Percentiles rank a stretch among this genome's conserved stretches.
phyloP scores from a whole-genome alignment of 2,329 filamentous ascomycete genomes.

The Mollisia scopiformis region DNA sequence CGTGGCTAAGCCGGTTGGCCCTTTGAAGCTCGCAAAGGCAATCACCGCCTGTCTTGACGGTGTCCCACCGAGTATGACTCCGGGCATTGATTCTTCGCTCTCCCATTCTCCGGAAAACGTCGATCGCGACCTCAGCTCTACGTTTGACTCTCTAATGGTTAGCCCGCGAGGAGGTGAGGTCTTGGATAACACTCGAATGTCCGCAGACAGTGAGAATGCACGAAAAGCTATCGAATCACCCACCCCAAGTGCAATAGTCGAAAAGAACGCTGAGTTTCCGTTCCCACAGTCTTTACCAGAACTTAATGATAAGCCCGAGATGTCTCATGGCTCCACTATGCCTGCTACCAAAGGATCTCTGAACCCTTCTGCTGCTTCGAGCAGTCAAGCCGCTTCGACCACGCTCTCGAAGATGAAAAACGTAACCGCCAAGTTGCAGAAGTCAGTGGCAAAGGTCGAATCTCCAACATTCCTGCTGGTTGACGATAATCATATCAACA shows the following conservation, averaged over 20 bases:
- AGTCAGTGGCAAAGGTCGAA: not conserved
- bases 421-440: not conserved
- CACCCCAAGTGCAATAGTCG: slow-evolving; percentile 30
- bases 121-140: slow-evolving; percentile 30
- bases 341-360: not conserved
- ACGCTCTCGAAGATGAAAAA: not conserved
- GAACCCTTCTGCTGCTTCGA: not conserved
- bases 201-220: slow-evolving; percentile 35
- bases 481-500: slow-evolving; percentile 47
- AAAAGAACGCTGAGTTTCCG: slow-evolving; percentile 34
- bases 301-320: slow-evolving; percentile 3
- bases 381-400: not conserved
- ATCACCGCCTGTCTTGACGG: slow-evolving; percentile 32
- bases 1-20: slow-evolving; percentile 36
- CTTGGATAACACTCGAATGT: slow-evolving; percentile 37
- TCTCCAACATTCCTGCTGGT: slow-evolving; percentile 39
- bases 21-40: slow-evolving; percentile 36
- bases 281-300: slow-evolving; percentile 23
- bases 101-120: slow-evolving; percentile 15
- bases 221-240: slow-evolving; percentile 36
- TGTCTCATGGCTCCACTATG: not conserved
- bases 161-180: slow-evolving; percentile 30
- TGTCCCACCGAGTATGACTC: slow-evolving; percentile 18
- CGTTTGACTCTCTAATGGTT: slow-evolving; percentile 34
- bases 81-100: slow-evolving; percentile 11